Evolutionary conservation across 768 basidiomycete species (phyloP), one percentile per base, ranked within the genome.

Genomic region (Candolleomyces efflorescens): DNA sequence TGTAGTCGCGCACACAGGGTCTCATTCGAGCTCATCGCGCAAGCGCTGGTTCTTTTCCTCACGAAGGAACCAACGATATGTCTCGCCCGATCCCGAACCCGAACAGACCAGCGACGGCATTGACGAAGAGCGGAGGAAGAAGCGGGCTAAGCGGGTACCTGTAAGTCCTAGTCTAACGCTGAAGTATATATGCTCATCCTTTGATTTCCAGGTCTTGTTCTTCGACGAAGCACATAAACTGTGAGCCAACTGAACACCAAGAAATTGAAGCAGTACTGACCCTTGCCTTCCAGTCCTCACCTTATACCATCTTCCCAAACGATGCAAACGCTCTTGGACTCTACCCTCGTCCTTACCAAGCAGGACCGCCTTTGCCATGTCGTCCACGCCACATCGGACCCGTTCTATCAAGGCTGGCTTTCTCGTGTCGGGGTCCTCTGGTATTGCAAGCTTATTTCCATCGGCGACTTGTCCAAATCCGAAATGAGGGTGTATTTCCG

Each of bases 171-270:
- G 13, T 12, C 3, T 32, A 52, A 13, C 26, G 27, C 49, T 26
- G 43, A 27, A 53, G 53, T 20, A 49, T 58, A 53, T 6, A 41
- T 55, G 52, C 37, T 59, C 43, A 58, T 32, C n/a, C 45, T 48
- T 22, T 6, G 17, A 20, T 58, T 22, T 47, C 1, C 59, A 81
- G 80, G 74, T 81, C 12, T 79, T 93, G 57, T 89, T 93, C 67
- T 83, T 94, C 59, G 92, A 94, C 61, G 92, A 94, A 68, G 89
- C 90, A 1, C 92, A 94, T 66, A 90, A 87, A 68, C 71, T 92
- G 86, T 90, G 68, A 37, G 84, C 61, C 27, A 11, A 13, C 7
- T 24, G 12, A 49, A n/a, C 18, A 18, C 17, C 27, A 43, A 37
- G 51, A n/a, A 36, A 26, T 52, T 12, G 24, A 26, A 23, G 38